Conservation (phyloP, 2,329 filamentous ascomycete genomes). For the Akanthomyces muscarius region DNA sequence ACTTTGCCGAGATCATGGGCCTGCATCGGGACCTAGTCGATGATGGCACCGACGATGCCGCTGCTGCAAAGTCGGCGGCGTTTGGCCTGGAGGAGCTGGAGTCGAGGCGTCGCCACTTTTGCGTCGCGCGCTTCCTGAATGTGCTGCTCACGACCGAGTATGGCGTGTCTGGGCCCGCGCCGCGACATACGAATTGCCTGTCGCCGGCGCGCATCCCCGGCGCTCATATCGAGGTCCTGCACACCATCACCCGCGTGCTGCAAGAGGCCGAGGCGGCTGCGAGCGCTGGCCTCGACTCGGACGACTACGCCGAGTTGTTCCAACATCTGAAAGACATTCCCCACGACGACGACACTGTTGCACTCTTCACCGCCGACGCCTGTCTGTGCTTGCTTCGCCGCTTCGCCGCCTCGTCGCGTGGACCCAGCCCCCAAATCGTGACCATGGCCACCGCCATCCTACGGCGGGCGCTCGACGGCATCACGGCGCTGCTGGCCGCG, state of each 20-base stretch:
- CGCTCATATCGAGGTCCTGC: constrained; percentile 4
- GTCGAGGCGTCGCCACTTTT: constrained; percentile 17
- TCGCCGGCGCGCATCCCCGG: neutral
- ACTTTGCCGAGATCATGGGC: constrained; percentile 20
- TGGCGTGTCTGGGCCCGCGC: constrained; percentile 15
- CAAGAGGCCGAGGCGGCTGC: neutral
- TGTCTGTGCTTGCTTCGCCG: constrained; percentile 19
- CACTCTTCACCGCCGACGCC: constrained; percentile 17
- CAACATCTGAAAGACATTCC: neutral
- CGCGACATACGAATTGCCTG: neutral
- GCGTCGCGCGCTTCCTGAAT: constrained; percentile 20
- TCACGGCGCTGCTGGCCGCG: neutral
- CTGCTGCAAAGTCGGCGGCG: neutral
- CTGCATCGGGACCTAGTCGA: constrained; percentile 18
- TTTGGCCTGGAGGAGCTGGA: constrained; percentile 17
- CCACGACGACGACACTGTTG: neutral
- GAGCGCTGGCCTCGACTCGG: constrained; percentile 11
- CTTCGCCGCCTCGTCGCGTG: neutral
- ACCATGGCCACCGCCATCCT: constrained; percentile 1
- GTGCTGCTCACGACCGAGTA: constrained; percentile 20
- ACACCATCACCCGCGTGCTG: constrained; percentile 10
- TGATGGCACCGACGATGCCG: neutral
- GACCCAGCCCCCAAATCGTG: neutral
- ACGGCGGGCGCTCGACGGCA: constrained; percentile 7
- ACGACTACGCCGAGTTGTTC: neutral